Evolutionary conservation across 257 asterid genomes (phyloP).

Genomic region (Scutellaria galericulata): DNA sequence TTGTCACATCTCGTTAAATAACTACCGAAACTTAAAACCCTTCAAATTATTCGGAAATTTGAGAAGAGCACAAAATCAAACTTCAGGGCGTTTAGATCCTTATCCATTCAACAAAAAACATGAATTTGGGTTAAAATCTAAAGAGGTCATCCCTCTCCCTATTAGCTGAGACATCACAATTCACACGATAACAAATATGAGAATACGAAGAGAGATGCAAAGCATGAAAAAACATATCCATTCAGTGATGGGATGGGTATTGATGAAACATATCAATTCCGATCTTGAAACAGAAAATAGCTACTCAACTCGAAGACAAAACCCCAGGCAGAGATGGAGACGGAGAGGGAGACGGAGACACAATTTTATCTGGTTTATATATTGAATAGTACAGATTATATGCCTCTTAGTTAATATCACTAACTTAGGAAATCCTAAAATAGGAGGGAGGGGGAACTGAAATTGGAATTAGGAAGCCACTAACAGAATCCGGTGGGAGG

Average conservation of each 20-base stretch:
- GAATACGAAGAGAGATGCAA: not conserved
- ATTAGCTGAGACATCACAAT: not conserved
- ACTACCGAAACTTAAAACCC: too few species aligned
- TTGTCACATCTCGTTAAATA: not conserved
- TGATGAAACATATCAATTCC: conserved; percentile 24
- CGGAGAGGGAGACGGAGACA: conserved; percentile 1
- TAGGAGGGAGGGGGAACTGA: conserved; percentile 25
- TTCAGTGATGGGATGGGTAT: conserved; percentile 14
- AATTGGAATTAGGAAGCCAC: not conserved
- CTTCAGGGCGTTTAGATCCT: too few species aligned
- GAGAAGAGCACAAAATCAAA: too few species aligned
- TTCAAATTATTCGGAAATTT: too few species aligned
- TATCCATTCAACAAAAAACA: conserved; percentile 2
- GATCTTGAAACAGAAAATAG: conserved; percentile 32
- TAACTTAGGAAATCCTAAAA: conserved; percentile 29
- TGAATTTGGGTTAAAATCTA: not conserved
- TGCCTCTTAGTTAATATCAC: too few species aligned
- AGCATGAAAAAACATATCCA: not conserved
- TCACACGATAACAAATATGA: not conserved
- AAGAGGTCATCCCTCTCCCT: not conserved
- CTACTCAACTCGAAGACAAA: conserved; percentile 24
- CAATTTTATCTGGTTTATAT: not conserved
- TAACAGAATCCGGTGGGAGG: conserved; percentile 27
- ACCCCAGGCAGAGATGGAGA: conserved; percentile 33
- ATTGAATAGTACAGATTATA: not conserved